Evolutionary conservation across 345 rosid genomes (phyloP), one percentile per base, ranked within the genome.

Genomic region (Eucalyptus regnans): DNA sequence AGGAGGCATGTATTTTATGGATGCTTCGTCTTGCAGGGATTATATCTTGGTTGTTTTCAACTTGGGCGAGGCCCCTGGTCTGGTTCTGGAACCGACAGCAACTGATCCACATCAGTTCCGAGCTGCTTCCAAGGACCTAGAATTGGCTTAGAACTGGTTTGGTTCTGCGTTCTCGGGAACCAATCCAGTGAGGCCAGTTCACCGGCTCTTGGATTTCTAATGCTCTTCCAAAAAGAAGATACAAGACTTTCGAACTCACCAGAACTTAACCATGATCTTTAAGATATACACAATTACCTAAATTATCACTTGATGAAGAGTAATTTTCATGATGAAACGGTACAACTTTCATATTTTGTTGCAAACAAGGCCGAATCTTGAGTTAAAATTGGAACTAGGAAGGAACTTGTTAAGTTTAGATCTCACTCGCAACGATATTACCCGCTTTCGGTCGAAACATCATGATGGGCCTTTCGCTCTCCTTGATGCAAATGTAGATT

Each of bases 361-460:
- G 58, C 58, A 52, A 33, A 71, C 44, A 71, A 18, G 23, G 46
- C 46, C 2, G 6, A 6, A 33, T 33, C 12, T 68, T 18, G 25
- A 20, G 46, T 31, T 18, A 4, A 37, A 71, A 20, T 3, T 9
- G 44, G 44, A 71, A 37, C 4, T 71, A 18, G 25, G 8, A 71
- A 1, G 7, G 25, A 71, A 18, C 44, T 56, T 52, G 23, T 52
- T 20, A 52, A 20, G 58, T 52, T 52, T 0, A 8, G 58, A 52
- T 52, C 58, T 52, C 25, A 1, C 10, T 52, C 4, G 25, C 25
- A 18, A 52, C 5, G 1, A 52, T 52, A 52, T 52, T 18, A 4
- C 2, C 58, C 0, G 54, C 54, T 51, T 51, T 16, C 9, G 0
- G 23, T 52, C 10, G 0, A 52, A n/a, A 20, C 68, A 2, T 11